Evolutionary conservation across 2,329 filamentous ascomycete species (phyloP).

Genomic region (Aspergillus japonicus): DNA sequence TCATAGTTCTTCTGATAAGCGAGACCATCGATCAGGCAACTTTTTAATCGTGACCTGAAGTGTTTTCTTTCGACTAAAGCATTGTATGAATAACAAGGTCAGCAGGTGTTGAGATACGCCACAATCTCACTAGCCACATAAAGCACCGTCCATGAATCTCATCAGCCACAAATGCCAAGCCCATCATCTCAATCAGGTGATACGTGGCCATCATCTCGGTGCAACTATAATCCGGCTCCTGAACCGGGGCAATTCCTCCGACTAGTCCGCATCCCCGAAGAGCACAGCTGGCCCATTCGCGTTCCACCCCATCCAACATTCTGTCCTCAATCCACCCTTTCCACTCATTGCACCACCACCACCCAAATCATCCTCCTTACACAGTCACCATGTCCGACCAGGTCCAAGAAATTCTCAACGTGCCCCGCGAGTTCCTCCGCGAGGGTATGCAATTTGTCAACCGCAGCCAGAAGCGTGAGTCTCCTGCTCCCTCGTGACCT

Average conservation of each 20-base stretch:
- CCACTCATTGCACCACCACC: not conserved
- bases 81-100: no score
- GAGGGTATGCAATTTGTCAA: slow-evolving; percentile 25
- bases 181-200: not conserved
- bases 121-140: not conserved
- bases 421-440: slow-evolving; percentile 24
- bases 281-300: slow-evolving; percentile 10
- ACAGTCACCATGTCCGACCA: slow-evolving; percentile 24
- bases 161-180: not conserved
- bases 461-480: slow-evolving; percentile 26
- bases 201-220: slow-evolving; percentile 6
- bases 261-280: slow-evolving; percentile 2
- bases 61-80: no score
- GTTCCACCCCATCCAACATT: not conserved
- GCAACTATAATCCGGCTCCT: not conserved
- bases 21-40: no score
- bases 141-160: not conserved
- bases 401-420: slow-evolving; percentile 24
- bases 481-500: not conserved
- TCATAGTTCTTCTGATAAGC: no score
- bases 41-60: no score
- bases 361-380: not conserved
- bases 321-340: not conserved
- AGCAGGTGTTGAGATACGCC: not conserved
- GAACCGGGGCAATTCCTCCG: not conserved